Evolutionary conservation across 768 basidiomycete species (phyloP), one percentile per base, ranked within the genome.

Genomic region (Gymnopilus junonius): DNA sequence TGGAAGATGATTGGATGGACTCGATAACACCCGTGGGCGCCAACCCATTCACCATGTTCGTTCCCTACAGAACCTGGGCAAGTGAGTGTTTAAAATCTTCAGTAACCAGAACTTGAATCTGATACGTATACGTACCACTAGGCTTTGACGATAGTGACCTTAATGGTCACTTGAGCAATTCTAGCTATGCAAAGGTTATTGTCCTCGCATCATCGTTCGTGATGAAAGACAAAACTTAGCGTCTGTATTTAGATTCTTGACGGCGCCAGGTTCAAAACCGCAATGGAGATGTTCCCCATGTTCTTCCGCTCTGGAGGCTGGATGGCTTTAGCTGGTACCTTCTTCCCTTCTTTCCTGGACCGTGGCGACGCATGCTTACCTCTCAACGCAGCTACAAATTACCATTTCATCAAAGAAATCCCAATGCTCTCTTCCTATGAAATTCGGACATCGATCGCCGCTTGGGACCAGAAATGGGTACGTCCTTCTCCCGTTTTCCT

Each of bases 381-480:
- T 10, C 31, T 6, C 1, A 20, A 21, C 46, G 2, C 58, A 89
- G 91, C 82, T 1, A 88, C 90, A 0, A 85, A 92, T 70, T 91
- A 83, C 70, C 78, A 83, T 65, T 93, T 90, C 73, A 75, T 91
- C 45, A 83, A 83, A 15, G 92, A 93, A 74, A 91, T 93, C 23
- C 83, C 89, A 1, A 85, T 88, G 56, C 74, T 90, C 7, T 69
- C 81, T 8, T 72, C 75, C 1, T 93, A 89, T 65, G 89, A 93
- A 74, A 80, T 92, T 10, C 79, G 87, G 40, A 69, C 84, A 11
- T 78, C 72, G 23, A 74, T 91, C 2, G 87, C 77, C 11, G 76
- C 82, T 5, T 93, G 92, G 92, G 91, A 92, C 56, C 76, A 87
- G 34, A 93, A 93, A 84, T 93, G 91, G 91, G 91, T 90, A 67